Evolutionary conservation across 768 basidiomycete species (phyloP).

Genomic region (Suillus subalutaceus): DNA sequence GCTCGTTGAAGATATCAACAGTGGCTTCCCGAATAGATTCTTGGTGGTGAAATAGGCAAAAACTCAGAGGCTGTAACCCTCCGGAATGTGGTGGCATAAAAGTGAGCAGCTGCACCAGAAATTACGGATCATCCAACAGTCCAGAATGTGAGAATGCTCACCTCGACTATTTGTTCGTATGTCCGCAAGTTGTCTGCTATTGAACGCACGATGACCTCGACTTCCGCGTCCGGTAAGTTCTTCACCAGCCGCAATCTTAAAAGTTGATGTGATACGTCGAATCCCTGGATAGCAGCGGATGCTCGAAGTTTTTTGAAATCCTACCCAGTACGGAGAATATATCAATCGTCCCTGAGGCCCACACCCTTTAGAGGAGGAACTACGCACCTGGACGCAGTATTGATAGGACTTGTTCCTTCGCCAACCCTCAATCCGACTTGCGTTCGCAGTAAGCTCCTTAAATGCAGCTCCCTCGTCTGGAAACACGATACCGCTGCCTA

Average conservation of each 20-base stretch:
- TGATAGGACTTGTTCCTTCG: slow-evolving; percentile 80
- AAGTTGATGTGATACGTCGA: slow-evolving; percentile 88
- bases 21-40: slow-evolving; percentile 76
- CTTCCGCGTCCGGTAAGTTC: slow-evolving; percentile 73
- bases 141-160: slow-evolving; percentile 32
- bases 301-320: slow-evolving; percentile 63
- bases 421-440: slow-evolving; percentile 93
- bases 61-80: slow-evolving; percentile 83
- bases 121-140: neutral
- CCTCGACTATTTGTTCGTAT: slow-evolving; percentile 92
- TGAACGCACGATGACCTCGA: slow-evolving; percentile 70
- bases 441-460: slow-evolving; percentile 76
- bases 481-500: slow-evolving; percentile 86
- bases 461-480: slow-evolving; percentile 65
- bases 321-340: slow-evolving; percentile 39
- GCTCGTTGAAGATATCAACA: slow-evolving; percentile 80
- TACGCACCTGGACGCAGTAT: slow-evolving; percentile 66
- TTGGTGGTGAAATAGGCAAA: slow-evolving; percentile 89
- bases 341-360: neutral
- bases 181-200: slow-evolving; percentile 71
- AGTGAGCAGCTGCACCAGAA: slow-evolving; percentile 68
- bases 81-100: slow-evolving; percentile 74
- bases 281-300: slow-evolving; percentile 66
- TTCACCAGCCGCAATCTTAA: slow-evolving; percentile 76
- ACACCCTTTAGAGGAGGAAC: neutral